These are phyloP conservation scores for Helichrysum umbraculigerum DNA, from an alignment of 129 eudicot genomes.

Conservation along the genomic window DNA sequence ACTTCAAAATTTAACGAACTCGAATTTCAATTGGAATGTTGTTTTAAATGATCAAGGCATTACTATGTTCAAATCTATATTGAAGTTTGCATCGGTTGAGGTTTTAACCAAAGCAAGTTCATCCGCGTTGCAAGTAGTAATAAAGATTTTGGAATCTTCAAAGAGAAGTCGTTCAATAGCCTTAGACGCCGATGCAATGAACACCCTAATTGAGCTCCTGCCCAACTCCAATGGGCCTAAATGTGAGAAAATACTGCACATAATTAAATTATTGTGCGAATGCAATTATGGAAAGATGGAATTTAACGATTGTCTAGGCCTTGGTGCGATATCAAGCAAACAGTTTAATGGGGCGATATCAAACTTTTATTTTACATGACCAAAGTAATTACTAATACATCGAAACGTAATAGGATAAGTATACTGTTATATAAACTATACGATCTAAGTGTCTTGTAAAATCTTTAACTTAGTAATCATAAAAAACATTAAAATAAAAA, in stretches of 20 bases:
- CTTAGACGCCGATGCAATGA: conserved; percentile 68
- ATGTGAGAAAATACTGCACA: conserved; percentile 44
- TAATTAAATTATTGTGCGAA: conserved; percentile 55
- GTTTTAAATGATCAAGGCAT: conserved; percentile 57
- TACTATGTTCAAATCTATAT: conserved; percentile 61
- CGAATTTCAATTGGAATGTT: conserved; percentile 43
- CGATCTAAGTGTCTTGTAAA: too few relatives aligned
- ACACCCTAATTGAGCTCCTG: too few relatives aligned
- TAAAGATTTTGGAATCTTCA: conserved; percentile 46
- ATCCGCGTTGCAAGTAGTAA: conserved; percentile 49
- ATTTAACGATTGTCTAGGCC: conserved; percentile 49
- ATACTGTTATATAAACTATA: too few relatives aligned
- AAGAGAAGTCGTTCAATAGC: conserved; percentile 60
- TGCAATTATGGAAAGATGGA: conserved; percentile 60
- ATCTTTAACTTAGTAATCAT: too few relatives aligned
- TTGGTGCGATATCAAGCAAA: conserved; percentile 52
- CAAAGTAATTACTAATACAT: too few relatives aligned
- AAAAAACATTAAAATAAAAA: too few relatives aligned
- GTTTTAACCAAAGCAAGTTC: conserved; percentile 60
- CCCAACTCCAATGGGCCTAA: conserved; percentile 53
- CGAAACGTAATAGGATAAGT: too few relatives aligned
- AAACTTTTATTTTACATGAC: too few relatives aligned
- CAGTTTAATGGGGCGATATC: conserved; percentile 38
- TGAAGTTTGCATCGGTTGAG: conserved; percentile 66
- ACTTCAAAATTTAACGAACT: conserved; percentile 44